These are phyloP conservation scores for Penicillium arizonense DNA, from an alignment of 495 filamentous ascomycete species.

Conservation along the genomic window DNA sequence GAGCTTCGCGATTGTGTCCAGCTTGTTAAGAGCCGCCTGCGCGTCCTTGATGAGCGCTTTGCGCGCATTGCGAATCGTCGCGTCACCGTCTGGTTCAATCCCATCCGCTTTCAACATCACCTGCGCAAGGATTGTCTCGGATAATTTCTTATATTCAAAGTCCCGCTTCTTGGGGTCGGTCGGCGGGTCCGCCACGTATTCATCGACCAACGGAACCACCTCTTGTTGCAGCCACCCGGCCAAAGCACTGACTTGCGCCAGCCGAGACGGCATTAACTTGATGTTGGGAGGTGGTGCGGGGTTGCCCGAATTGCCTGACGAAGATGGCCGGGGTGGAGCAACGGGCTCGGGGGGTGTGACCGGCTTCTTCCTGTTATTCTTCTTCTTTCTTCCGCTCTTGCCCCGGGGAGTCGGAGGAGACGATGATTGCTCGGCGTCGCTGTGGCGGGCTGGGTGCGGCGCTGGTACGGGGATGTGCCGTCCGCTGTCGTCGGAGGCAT, in stretches of 20 bases:
- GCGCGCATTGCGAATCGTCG: slow-evolving; percentile 60
- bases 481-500: slow-evolving; percentile 44
- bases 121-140: slow-evolving; percentile 81
- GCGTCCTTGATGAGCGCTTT: slow-evolving; percentile 75
- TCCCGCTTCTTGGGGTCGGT: slow-evolving; percentile 65
- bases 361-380: slow-evolving; percentile 41
- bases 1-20: slow-evolving; percentile 51
- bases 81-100: slow-evolving; percentile 70
- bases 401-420: slow-evolving; percentile 19
- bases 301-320: slow-evolving; percentile 19
- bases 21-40: slow-evolving; percentile 58
- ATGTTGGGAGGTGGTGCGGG: slow-evolving; percentile 39
- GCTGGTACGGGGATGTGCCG: neutral
- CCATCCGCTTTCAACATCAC: slow-evolving; percentile 82
- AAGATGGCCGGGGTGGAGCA: slow-evolving; percentile 13
- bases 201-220: slow-evolving; percentile 63
- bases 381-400: slow-evolving; percentile 42
- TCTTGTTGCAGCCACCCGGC: slow-evolving; percentile 61
- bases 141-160: slow-evolving; percentile 76
- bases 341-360: slow-evolving; percentile 11
- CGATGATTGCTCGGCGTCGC: slow-evolving; percentile 30
- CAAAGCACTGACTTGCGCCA: slow-evolving; percentile 73
- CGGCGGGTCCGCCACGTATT: slow-evolving; percentile 66
- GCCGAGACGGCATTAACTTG: slow-evolving; percentile 39
- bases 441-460: slow-evolving; percentile 8